Base-by-base conservation (phyloP, 768 basidiomycete species). In the Harrya chromipes region DNA sequence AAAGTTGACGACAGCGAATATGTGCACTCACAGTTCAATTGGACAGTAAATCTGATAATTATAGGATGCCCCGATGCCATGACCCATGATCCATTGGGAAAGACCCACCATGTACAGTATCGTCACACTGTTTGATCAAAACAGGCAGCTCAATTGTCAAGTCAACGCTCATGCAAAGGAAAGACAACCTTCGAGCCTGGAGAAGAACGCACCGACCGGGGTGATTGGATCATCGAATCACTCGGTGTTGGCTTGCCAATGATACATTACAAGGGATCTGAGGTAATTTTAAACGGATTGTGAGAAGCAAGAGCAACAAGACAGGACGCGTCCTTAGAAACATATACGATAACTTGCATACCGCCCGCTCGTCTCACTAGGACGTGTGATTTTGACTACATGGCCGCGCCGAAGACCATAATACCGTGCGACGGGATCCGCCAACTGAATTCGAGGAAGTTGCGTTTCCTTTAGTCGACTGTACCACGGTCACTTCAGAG, bases 391-490 rank as follows among this genome's bases (percentile, higher is more conserved):
- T 76, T 97, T 97, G 70, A 99, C 97, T 40, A 99, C 97, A 68
- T 95, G 92, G 23, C 95, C 94, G 43, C 97, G 82, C 60, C 84
- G 81, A 49, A 99, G 81, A 44, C 97, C 97, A 73, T 97, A 99
- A 70, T 99, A 98, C 51, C 94, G 83, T 36, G 97, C 93, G n/a
- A 99, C 95, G 10, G 97, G 97, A 69, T 99, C 97, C 23, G 87
- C 84, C 37, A 97, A 70, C 71, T 97, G 94, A 55, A 99, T 98
- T 20, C 97, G 90, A 41, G 97, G 97, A 48, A 99, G 77, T 64
- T 99, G 97, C 1, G 95, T 97, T 66, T 98, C 97, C 70, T 95
- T 95, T 50, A 99, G 73, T 54, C 97, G 95, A 72, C 95, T 99
- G 60, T 46, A 51, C 13, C 36, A 31, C 36, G 3, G 27, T 50